Evolutionary conservation across 2,329 filamentous ascomycete species (phyloP).

Genomic region (Cercospora zeae-maydis): DNA sequence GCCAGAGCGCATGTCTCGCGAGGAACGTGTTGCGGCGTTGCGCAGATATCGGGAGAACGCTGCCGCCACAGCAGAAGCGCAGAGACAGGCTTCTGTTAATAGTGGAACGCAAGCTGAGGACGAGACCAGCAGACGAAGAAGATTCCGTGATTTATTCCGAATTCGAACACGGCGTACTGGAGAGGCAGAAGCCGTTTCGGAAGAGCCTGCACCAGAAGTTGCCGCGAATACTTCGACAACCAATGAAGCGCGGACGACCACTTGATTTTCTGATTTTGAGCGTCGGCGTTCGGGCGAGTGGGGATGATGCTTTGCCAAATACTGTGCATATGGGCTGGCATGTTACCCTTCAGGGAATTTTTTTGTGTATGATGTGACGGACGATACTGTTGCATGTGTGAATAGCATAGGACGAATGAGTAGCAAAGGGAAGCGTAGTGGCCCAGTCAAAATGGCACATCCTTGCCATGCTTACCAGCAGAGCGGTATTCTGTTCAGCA

Average conservation of each 20-base stretch:
- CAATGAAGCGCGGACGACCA: neutral
- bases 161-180: slow-evolving; percentile 35
- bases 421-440: neutral
- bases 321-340: slow-evolving; percentile 2
- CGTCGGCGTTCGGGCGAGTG: neutral
- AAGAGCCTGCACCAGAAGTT: neutral
- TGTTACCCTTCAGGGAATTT: neutral
- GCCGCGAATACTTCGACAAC: neutral
- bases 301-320: neutral
- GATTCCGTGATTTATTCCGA: slow-evolving; percentile 29
- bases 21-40: slow-evolving; percentile 44
- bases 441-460: neutral
- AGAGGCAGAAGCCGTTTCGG: slow-evolving; percentile 23
- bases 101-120: slow-evolving; percentile 16
- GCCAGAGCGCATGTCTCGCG: slow-evolving; percentile 41
- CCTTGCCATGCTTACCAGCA: neutral
- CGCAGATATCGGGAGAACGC: slow-evolving; percentile 36
- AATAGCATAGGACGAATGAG: neutral
- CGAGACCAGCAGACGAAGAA: slow-evolving; percentile 23
- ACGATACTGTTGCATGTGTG: neutral
- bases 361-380: slow-evolving; percentile 3
- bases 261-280: neutral
- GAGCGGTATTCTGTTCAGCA: too few relatives aligned
- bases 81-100: slow-evolving; percentile 9
- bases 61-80: slow-evolving; percentile 2